Base-by-base conservation (phyloP, 176 grass and related monocot genomes). In the Aegilops sharonensis region DNA sequence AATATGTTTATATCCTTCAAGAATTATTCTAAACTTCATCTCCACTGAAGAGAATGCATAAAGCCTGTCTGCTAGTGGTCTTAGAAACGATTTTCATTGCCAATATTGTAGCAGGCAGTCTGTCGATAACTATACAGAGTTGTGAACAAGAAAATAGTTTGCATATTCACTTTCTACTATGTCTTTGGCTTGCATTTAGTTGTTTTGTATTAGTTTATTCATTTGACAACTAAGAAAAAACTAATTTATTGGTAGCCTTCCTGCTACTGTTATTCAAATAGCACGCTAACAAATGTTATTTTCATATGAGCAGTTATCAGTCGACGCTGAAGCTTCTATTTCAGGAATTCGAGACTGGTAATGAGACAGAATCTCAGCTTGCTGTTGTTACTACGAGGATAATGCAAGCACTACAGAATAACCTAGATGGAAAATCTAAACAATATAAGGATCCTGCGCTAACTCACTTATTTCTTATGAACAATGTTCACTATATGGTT, bases 321-420 rank as follows among this genome's bases (percentile, higher is more conserved):
- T 90, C 92, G 37, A 95, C 96, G 72, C 50, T 98, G 86, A 94
- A 92, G 86, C 96, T 89, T 83, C 57, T 98, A 34, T 98, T 98
- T 89, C 93, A 94, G 86, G 93, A 98, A 81, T 88, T 98, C 18
- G 92, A 92, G 83, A 86, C 65, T 84, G 88, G 84, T 12, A 88
- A 71, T 64, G 90, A 93, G 70, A 75, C 93, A 84, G 93, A 95
- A 85, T 95, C 96, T 86, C 93, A 98, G 77, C 90, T 98, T 65
- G 92, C 93, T 23, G 88, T 90, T 83, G 90, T 98, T 80, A 98
- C 93, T 80, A 98, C 87, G 85, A 83, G 96, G 64, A 98, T 98
- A 85, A 98, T 98, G 93, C 96, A 98, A 94, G 93, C 96, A 65
- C 84, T 98, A 79, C 96, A 95, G 87, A 95, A 84, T 92, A 98